Evolutionary conservation across 805 yeast genomes (phyloP), one percentile per base, ranked within the genome.

Genomic region (Dipodascopsis uninucleata): DNA sequence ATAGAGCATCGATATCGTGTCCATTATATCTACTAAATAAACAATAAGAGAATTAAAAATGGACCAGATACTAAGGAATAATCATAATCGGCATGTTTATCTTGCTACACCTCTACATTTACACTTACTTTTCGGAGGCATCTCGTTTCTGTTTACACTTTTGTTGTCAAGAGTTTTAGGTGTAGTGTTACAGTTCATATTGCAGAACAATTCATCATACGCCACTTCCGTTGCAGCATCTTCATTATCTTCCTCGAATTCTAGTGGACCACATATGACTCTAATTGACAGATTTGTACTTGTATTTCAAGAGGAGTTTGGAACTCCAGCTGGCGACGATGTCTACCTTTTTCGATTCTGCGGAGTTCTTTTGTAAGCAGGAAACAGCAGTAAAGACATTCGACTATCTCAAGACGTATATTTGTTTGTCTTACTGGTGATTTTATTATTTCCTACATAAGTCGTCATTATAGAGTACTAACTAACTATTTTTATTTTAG

Each of bases 261-360:
- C 39, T 9, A 25, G 17, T 12, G 26, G 24, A 5, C 18, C 41
- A 14, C 41, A 18, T 16, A 23, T 31, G 4, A 45, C 49, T 8
- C 37, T 45, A 3, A 49, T 49, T 29, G 53, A 49, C 41, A 41
- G 45, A 20, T 45, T 49, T 23, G 53, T 45, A 17, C 24, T 17
- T 25, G 45, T 49, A 3, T 32, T 49, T 22, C 51, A 39, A 23
- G 45, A 41, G 14, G 53, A 49, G 26, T 45, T 49, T 21, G 43
- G 39, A 5, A 25, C 49, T 5, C n/a, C 29, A 26, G 12, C 10
- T 26, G 29, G n/a, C 29, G 12, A 26, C 12, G 12, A 26, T 26
- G 51, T 42, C 5, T 39, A 33, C 17, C 31, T 49, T 18, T 42
- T 41, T 36, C 43, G 50, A 3, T 32, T 45, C 28, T 44, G 51